Percentiles rank a stretch among this genome's conserved stretches.
These are phyloP conservation scores for Fragaria ananassa DNA, from an alignment of 306 rosid species.

Conservation along the genomic window DNA sequence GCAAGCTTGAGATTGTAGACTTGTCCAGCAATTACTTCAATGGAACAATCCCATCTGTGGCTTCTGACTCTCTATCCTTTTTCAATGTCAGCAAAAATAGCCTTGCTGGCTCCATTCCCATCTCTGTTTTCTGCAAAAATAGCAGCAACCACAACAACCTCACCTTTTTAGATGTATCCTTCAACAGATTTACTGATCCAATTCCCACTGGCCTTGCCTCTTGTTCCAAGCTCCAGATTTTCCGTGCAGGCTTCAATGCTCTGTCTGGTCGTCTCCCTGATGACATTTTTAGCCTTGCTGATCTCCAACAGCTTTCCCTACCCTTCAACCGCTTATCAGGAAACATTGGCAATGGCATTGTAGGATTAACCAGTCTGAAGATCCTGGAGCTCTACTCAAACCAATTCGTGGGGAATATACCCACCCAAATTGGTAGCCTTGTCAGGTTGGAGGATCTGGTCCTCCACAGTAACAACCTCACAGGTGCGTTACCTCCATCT, in stretches of 20 bases:
- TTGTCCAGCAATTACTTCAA: slow-evolving; percentile 67
- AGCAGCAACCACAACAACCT: slow-evolving; percentile 18
- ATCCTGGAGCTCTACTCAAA: slow-evolving; percentile 74
- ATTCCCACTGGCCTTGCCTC: slow-evolving; percentile 53
- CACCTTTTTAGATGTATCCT: slow-evolving; percentile 58
- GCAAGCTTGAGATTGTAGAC: slow-evolving; percentile 39
- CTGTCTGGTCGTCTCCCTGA: slow-evolving; percentile 56
- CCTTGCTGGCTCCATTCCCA: slow-evolving; percentile 55
- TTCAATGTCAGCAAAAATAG: slow-evolving; percentile 83
- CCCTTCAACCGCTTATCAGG: slow-evolving; percentile 62
- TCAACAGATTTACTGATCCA: slow-evolving; percentile 44
- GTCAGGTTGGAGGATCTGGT: slow-evolving; percentile 49
- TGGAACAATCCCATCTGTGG: slow-evolving; percentile 49
- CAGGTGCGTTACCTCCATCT: slow-evolving; percentile 61
- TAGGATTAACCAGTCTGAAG: slow-evolving; percentile 49
- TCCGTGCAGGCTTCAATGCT: slow-evolving; percentile 71
- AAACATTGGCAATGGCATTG: slow-evolving; percentile 40
- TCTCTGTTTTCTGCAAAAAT: slow-evolving; percentile 44
- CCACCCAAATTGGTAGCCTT: slow-evolving; percentile 60
- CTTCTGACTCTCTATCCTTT: slow-evolving; percentile 39
- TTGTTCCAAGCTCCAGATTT: slow-evolving; percentile 57
- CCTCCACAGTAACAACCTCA: slow-evolving; percentile 67
- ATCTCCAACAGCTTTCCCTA: slow-evolving; percentile 54
- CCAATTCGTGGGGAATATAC: slow-evolving; percentile 50
- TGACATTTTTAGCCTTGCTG: slow-evolving; percentile 44